Evolutionary conservation across 2,329 filamentous ascomycete genomes (phyloP).

Genomic region (Camillea tinctor): DNA sequence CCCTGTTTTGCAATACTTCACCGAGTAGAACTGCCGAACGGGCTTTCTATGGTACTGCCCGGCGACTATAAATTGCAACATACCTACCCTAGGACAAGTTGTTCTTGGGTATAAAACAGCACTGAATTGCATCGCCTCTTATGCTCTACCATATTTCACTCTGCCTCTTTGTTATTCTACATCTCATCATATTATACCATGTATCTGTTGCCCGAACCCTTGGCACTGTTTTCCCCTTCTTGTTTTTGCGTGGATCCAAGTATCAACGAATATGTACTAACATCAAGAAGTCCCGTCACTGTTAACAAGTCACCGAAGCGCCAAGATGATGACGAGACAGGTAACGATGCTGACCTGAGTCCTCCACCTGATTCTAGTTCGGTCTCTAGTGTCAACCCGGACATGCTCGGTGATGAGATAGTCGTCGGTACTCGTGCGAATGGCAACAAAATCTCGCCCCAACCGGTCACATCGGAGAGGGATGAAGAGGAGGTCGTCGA

Average conservation of each 20-base stretch:
- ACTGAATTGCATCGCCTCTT: not conserved
- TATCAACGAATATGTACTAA: not conserved
- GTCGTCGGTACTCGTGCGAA: conserved; percentile 48
- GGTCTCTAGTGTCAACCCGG: conserved; percentile 40
- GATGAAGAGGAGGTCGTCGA: conserved; percentile 48
- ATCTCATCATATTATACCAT: not conserved
- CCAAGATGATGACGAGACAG: conserved; percentile 35
- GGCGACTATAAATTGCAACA: not conserved
- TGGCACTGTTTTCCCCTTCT: not conserved
- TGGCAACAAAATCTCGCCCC: conserved; percentile 37
- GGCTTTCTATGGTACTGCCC: not conserved
- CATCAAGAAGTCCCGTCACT: not conserved
- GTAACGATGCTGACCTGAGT: conserved; percentile 44
- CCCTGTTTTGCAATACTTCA: not conserved
- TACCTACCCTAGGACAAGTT: not conserved
- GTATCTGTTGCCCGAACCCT: not conserved
- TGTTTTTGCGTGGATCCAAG: not conserved
- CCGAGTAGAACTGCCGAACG: not conserved
- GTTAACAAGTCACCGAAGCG: conserved; percentile 20
- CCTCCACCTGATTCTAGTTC: conserved; percentile 42
- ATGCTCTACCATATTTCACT: not conserved
- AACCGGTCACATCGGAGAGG: conserved; percentile 34
- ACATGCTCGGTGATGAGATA: conserved; percentile 51
- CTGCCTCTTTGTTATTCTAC: not conserved
- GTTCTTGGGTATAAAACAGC: not conserved